Base-by-base conservation (phyloP, 805 yeast species). In the Candida insectalens region DNA sequence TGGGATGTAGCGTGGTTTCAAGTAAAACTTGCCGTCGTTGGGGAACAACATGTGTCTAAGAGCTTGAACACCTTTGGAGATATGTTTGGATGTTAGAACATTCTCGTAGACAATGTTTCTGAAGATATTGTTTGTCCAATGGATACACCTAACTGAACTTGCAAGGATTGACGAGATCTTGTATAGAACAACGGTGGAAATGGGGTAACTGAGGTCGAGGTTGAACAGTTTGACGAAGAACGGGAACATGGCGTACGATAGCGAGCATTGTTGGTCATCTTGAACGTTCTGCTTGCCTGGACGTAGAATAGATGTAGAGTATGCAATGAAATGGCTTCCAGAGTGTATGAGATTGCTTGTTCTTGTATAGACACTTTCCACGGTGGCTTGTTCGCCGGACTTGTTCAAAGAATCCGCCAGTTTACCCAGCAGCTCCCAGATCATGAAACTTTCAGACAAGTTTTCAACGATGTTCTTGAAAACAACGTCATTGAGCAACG, bases 371-470 rank as follows among this genome's bases (percentile, higher is more conserved):
- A 29, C 6, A 6, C 10, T 6, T 27, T 27, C 13, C 15, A 18
- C 15, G 13, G 21, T 21, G 10, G 29, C n/a, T 7, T 3, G 8
- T 5, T 16, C 9, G 7, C 9, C 29, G 12, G 22, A 5, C 22
- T 14, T 6, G 8, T 13, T 15, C 7, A 32, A 17, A 9, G 30
- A 26, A 18, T 43, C 43, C 25, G 43, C 32, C 10, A 50, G 16
- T 6, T 45, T 30, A 19, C 51, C 53, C 18, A 65, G 42, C 4
- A 71, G 49, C 20, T 64, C 70, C 60, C 74, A 67, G 2, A 72
- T 41, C 49, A 67, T 62, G 52, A 68, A 72, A n/a, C 71, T 71
- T 36, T 71, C 73, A 7, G 66, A 54, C 12, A 71, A 37, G 42
- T 67, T 68, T 5, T 62, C 66, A 4, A 68, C 46, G 1, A 62